A percentile compares a stretch with the other conserved stretches of the same genome.
phyloP scores from a whole-genome alignment of 1,139 yeast genomes.

The Kurtzmaniella quercitrusa region DNA sequence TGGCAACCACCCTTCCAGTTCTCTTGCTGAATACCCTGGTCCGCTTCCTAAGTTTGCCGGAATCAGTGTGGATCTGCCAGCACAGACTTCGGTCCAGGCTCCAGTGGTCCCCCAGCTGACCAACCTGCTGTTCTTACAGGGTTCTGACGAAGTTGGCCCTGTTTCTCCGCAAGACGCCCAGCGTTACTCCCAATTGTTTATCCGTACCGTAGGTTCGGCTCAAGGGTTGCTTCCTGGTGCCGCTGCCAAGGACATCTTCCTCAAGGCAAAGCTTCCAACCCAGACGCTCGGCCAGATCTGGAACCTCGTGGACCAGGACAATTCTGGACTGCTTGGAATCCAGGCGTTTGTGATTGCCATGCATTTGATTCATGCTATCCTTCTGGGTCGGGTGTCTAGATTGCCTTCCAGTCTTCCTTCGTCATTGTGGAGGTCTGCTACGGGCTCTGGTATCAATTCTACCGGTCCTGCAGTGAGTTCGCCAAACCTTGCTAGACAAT shows the following conservation, averaged over 20 bases:
- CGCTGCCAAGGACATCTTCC: constrained; percentile 77
- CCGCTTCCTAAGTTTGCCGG: constrained; percentile 54
- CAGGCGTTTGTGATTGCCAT: constrained; percentile 86
- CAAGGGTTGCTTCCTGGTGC: constrained; percentile 56
- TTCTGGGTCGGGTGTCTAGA: constrained; percentile 61
- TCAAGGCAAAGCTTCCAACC: constrained; percentile 81
- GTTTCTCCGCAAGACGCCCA: constrained; percentile 63
- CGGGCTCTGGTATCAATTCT: background rate
- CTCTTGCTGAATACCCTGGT: constrained; percentile 52
- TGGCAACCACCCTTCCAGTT: constrained; percentile 53
- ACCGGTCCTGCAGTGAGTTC: background rate
- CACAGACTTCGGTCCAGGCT: constrained; percentile 8
- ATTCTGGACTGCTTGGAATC: constrained; percentile 65
- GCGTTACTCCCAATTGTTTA: constrained; percentile 70
- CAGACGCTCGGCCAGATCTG: constrained; percentile 80
- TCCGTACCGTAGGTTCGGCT: constrained; percentile 61
- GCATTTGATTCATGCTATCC: constrained; percentile 84
- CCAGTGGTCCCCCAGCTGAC: constrained; percentile 33
- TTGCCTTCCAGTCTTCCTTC: constrained; percentile 72
- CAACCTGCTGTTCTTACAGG: constrained; percentile 44
- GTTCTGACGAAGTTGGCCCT: constrained; percentile 52
- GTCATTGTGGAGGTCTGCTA: constrained; percentile 58
- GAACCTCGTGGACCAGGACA: constrained; percentile 77
- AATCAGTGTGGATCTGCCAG: constrained; percentile 14
- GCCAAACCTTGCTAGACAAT: background rate